Percentiles rank a stretch among this genome's conserved stretches.
Evolutionary conservation across 108 stramenopile genomes (phyloP).

Genomic region (Nannochloropsis granulata): DNA sequence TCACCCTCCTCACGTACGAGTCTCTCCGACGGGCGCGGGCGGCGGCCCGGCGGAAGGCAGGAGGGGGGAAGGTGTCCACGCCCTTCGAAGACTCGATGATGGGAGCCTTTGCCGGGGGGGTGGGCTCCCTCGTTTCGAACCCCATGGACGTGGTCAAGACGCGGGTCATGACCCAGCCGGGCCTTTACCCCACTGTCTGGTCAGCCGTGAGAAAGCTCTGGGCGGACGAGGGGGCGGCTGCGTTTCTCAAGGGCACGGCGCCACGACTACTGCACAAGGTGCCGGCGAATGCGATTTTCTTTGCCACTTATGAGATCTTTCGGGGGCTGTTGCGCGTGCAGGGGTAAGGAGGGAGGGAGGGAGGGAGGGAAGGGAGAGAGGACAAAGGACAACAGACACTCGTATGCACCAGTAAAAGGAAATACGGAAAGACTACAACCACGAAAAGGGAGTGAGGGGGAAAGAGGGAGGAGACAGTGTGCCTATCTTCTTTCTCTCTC

Average conservation of each 20-base stretch:
- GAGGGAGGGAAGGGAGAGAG: not conserved
- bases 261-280: constrained; percentile 82
- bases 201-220: constrained; percentile 34
- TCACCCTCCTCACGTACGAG: constrained; percentile 77
- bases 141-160: constrained; percentile 89
- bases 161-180: constrained; percentile 55
- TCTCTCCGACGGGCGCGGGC: constrained; percentile 44
- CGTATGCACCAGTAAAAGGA: too few species aligned
- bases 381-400: not conserved
- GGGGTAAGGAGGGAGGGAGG: constrained; percentile 7
- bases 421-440: not conserved
- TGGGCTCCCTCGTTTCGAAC: constrained; percentile 70
- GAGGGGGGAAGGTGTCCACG: not conserved
- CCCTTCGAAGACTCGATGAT: constrained; percentile 56
- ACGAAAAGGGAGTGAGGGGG: not conserved
- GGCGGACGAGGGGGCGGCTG: constrained; percentile 18
- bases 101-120: constrained; percentile 72
- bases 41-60: not conserved
- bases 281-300: constrained; percentile 84
- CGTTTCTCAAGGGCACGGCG: constrained; percentile 68
- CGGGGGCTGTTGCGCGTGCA: constrained; percentile 51
- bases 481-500: not conserved
- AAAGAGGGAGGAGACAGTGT: not conserved
- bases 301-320: constrained; percentile 83
- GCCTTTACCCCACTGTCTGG: constrained; percentile 17